These are phyloP conservation scores for Gardenia jasminoides DNA, from an alignment of 257 asterid species.

Conservation along the genomic window DNA sequence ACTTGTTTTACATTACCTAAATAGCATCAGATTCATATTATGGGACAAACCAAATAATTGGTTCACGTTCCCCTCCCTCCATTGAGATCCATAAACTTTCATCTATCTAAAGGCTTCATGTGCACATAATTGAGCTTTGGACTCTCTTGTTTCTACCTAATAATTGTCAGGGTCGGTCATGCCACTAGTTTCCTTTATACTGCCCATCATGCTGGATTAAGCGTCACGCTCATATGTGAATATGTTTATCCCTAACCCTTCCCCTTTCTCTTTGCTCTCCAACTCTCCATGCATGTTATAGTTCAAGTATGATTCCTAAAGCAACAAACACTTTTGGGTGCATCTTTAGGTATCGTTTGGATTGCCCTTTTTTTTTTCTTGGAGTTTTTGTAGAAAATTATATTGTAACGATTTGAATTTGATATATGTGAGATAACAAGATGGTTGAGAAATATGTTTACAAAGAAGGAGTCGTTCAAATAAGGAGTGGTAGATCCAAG, in stretches of 20 bases:
- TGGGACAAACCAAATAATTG: slow-evolving; percentile 5
- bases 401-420: no score
- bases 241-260: background rate
- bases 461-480: no score
- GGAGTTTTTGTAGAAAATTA: no score
- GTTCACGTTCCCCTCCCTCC: background rate
- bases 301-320: background rate
- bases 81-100: background rate
- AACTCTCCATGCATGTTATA: background rate
- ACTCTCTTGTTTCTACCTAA: slow-evolving; percentile 22
- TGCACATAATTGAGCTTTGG: slow-evolving; percentile 25
- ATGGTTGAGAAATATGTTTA: no score
- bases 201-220: background rate
- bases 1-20: background rate
- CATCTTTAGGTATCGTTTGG: no score
- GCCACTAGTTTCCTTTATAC: background rate
- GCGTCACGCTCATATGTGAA: background rate
- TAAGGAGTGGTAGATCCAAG: background rate
- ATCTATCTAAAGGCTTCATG: slow-evolving; percentile 17
- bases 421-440: no score
- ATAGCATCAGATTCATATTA: background rate
- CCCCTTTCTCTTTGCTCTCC: no score
- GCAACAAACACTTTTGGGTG: no score
- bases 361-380: no score
- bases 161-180: slow-evolving; percentile 7